Evolutionary conservation across 176 grass and related monocot genomes (phyloP), one percentile per base, ranked within the genome.

Genomic region (Triticum turgidum): DNA sequence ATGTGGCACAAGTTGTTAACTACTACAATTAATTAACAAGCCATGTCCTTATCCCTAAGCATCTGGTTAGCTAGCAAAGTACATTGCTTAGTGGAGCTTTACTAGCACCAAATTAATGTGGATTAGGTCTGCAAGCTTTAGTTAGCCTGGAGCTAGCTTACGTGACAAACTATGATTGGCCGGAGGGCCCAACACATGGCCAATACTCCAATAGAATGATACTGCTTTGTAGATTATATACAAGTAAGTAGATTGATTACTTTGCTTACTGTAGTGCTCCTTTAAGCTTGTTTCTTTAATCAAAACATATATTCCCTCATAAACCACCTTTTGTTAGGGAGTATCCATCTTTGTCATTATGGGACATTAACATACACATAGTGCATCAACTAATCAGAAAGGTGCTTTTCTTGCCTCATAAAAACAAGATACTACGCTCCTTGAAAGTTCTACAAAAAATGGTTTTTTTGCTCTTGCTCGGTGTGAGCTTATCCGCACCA

Each of bases 11-110:
- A 71, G 67, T 83, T 61, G 32, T 65, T 54, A 78, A 56, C 17
- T 27, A 67, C 33, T 78, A 12, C 9, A 80, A 47, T 21, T 74
- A 87, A 15, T 59, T 79, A 37, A 87, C 47, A 67, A 4, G 49
- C 14, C 62, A 42, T 88, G 82, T 71, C 20, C 86, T 85, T 91
- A 85, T 88, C 89, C 77, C 27, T 58, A 81, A 87, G 89, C 27
- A 84, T 77, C 54, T 49, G 3, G 11, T 85, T 88, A 82, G 77
- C 30, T 78, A 70, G 30, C 41, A 71, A 85, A 85, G 82, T 75
- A 5, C 63, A 85, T 82, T 82, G 61, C 27, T 81, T 84, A 91
- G 89, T 91, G 82, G 77, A 85, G 77, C 89, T 81, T 91, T 85
- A 91, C 82, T 82, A 29, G 34, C 86, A 82, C 71, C 62, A 81